phyloP scores from a whole-genome alignment of 2,329 filamentous ascomycete genomes.

The Calonectria pauciramosa region DNA sequence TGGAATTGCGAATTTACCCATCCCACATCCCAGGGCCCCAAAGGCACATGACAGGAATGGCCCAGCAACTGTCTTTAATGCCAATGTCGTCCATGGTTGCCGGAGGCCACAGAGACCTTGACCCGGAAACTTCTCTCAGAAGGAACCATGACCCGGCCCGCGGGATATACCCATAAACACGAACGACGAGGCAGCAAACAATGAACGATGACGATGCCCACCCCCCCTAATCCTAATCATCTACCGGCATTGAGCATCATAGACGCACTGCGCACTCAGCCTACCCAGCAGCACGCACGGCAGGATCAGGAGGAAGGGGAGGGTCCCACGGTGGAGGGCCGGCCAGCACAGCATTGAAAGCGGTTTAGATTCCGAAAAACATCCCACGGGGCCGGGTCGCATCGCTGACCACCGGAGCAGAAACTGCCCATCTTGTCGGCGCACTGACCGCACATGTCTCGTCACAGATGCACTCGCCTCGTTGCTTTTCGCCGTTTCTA shows the following conservation, averaged over 20 bases:
- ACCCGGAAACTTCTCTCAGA: not conserved
- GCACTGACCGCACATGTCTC: conserved; percentile 14
- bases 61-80: not conserved
- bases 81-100: not conserved
- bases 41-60: not conserved
- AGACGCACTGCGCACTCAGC: conserved; percentile 1
- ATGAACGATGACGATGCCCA: not conserved
- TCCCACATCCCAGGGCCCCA: conserved; percentile 2
- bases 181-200: not conserved
- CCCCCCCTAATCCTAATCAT: conserved; percentile 8
- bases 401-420: conserved; percentile 18
- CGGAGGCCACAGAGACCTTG: not conserved
- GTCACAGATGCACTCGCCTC: conserved; percentile 5
- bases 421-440: conserved; percentile 16
- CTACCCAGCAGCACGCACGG: not conserved
- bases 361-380: conserved; percentile 22
- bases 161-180: not conserved
- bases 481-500: not conserved
- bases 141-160: not conserved
- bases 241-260: conserved; percentile 21
- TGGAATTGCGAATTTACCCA: not conserved
- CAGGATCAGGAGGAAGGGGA: not conserved
- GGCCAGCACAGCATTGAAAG: conserved; percentile 11
- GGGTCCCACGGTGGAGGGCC: not conserved
- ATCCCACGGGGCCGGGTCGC: conserved; percentile 13